A percentile compares a stretch with the other conserved stretches of the same genome.
Evolutionary conservation across 306 rosid species (phyloP).

Genomic region (Ormosia semicastrata): DNA sequence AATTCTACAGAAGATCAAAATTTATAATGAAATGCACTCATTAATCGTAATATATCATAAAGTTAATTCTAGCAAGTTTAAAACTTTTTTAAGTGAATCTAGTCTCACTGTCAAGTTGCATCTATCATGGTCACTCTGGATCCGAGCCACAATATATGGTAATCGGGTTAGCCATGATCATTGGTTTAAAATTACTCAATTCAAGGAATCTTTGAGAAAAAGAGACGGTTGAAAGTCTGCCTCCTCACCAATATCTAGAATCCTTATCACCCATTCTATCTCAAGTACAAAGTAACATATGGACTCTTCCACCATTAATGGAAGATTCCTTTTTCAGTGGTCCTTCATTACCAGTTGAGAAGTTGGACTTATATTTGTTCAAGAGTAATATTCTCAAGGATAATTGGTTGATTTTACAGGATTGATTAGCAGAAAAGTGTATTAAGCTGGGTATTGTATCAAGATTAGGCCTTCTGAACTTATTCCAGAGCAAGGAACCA

Average conservation of each 20-base stretch:
- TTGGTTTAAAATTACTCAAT: slow-evolving; percentile 51
- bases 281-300: slow-evolving; percentile 32
- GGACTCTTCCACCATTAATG: slow-evolving; percentile 35
- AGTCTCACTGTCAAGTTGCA: slow-evolving; percentile 39
- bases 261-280: slow-evolving; percentile 58
- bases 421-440: background rate
- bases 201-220: slow-evolving; percentile 49
- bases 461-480: background rate
- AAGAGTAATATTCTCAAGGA: background rate
- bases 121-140: slow-evolving; percentile 35
- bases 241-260: slow-evolving; percentile 40
- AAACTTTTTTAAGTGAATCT: slow-evolving; percentile 11
- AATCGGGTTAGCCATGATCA: slow-evolving; percentile 53
- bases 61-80: background rate
- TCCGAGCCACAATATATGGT: slow-evolving; percentile 33
- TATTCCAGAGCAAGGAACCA: slow-evolving; percentile 12
- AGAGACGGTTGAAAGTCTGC: slow-evolving; percentile 39
- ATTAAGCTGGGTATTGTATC: background rate
- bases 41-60: background rate
- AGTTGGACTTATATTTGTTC: background rate
- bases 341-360: slow-evolving; percentile 43
- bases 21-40: background rate
- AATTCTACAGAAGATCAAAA: background rate
- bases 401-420: background rate
- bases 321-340: slow-evolving; percentile 37